A percentile compares a stretch with the other conserved stretches of the same genome.
Conservation (phyloP, 2,329 filamentous ascomycete species). For the Xylariales sp. region DNA sequence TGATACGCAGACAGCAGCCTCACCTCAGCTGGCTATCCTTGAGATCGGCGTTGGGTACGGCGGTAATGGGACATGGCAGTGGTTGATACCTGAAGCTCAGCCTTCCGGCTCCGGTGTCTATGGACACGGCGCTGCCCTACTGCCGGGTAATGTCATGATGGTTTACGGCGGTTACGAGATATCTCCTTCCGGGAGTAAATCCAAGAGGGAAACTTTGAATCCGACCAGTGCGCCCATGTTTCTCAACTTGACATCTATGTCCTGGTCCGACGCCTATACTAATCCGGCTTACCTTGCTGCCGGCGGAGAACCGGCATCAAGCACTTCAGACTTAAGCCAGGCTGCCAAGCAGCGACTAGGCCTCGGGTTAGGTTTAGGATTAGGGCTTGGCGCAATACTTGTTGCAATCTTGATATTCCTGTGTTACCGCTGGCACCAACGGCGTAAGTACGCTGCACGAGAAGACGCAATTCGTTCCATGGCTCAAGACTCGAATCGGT, state of each 20-base stretch:
- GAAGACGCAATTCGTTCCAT: conserved; percentile 45
- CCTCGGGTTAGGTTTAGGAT: conserved; percentile 60
- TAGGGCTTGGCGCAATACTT: conserved; percentile 53
- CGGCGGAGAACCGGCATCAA: conserved; percentile 14
- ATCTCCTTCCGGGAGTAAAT: conserved; percentile 24
- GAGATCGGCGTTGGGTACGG: conserved; percentile 71
- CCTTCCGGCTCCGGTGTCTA: conserved; percentile 46
- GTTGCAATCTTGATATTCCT: conserved; percentile 41
- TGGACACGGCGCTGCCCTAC: conserved; percentile 58
- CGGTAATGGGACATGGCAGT: conserved; percentile 65
- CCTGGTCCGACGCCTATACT: conserved; percentile 47
- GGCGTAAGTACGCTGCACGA: conserved; percentile 27
- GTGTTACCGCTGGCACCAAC: conserved; percentile 45
- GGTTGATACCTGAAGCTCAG: conserved; percentile 56
- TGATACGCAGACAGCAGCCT: conserved; percentile 67
- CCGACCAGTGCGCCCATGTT: conserved; percentile 34
- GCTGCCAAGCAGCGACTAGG: conserved; percentile 43
- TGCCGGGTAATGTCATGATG: conserved; percentile 66
- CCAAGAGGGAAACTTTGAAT: conserved; percentile 28
- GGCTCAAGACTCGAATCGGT: conserved; percentile 44
- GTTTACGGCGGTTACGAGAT: conserved; percentile 59
- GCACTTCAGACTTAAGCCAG: conserved; percentile 6
- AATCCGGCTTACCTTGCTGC: conserved; percentile 32
- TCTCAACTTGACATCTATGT: conserved; percentile 53
- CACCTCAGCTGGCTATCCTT: conserved; percentile 76